Evolutionary conservation across 2,329 filamentous ascomycete species (phyloP).

Genomic region (Cladosporium colombiae): DNA sequence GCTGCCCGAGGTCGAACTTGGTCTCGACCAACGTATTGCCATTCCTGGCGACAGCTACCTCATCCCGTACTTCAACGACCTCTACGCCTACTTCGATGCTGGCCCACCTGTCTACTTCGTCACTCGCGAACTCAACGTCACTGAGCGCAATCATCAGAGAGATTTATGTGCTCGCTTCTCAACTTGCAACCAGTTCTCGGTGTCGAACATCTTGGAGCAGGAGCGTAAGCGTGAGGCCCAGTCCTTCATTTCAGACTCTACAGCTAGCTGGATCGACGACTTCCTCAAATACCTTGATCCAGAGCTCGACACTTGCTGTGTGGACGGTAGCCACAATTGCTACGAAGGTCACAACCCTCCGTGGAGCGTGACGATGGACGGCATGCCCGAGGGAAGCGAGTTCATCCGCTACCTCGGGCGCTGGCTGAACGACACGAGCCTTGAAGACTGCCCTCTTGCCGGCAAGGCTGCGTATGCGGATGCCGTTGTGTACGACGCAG

Average conservation of each 20-base stretch:
- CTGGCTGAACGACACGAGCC: constrained; percentile 79
- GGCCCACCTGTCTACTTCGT: constrained; percentile 98
- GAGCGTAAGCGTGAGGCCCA: constrained; percentile 86
- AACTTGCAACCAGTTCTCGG: constrained; percentile 78
- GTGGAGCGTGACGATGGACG: constrained; percentile 86
- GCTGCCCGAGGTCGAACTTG: constrained; percentile 80
- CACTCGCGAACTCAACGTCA: constrained; percentile 76
- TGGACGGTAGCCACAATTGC: constrained; percentile 64
- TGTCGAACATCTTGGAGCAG: constrained; percentile 88
- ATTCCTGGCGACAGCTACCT: constrained; percentile 93
- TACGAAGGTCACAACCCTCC: constrained; percentile 74
- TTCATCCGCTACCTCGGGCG: constrained; percentile 83
- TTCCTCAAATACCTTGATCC: constrained; percentile 98
- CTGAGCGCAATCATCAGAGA: constrained; percentile 73
- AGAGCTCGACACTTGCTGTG: constrained; percentile 70
- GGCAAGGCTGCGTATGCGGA: constrained; percentile 85
- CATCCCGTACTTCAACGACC: constrained; percentile 93
- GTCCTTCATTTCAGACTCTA: constrained; percentile 83
- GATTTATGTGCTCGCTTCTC: constrained; percentile 90
- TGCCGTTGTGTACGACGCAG: constrained; percentile 75
- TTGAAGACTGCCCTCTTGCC: constrained; percentile 81
- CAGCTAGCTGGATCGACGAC: constrained; percentile 96
- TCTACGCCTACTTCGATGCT: constrained; percentile 87
- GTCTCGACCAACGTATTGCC: constrained; percentile 90
- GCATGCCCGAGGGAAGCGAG: constrained; percentile 92